Conservation (phyloP, 164 flowering plant genomes). For the Annona squamosa region DNA sequence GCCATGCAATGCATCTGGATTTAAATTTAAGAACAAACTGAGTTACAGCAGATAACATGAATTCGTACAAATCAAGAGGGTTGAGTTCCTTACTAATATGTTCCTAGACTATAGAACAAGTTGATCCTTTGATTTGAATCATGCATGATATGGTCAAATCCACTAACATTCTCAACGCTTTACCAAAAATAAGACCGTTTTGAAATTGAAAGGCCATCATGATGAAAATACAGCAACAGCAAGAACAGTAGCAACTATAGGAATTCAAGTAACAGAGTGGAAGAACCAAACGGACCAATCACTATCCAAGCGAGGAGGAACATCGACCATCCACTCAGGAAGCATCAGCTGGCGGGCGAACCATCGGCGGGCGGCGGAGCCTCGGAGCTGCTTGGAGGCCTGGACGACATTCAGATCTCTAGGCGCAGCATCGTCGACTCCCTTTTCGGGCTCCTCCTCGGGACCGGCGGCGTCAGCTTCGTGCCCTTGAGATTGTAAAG, state of each 20-base stretch:
- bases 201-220: too few species aligned
- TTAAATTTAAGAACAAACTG: too few species aligned
- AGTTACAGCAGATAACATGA: too few species aligned
- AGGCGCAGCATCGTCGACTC: slow-evolving; percentile 6
- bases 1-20: too few species aligned
- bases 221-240: neutral
- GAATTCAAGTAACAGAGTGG: neutral
- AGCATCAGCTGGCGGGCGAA: slow-evolving; percentile 87
- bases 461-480: slow-evolving; percentile 14
- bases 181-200: too few species aligned
- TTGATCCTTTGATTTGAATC: too few species aligned
- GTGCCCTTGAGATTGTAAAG: slow-evolving; percentile 28
- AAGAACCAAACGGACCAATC: slow-evolving; percentile 49
- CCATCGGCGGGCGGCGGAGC: slow-evolving; percentile 75
- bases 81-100: too few species aligned
- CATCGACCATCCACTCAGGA: slow-evolving; percentile 99
- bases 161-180: too few species aligned
- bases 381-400: slow-evolving; percentile 71
- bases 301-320: slow-evolving; percentile 53
- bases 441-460: slow-evolving; percentile 17
- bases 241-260: neutral
- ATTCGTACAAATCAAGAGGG: too few species aligned
- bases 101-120: too few species aligned
- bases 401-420: slow-evolving; percentile 45
- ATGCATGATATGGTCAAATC: too few species aligned